These are phyloP conservation scores for Tolypocladium inflatum DNA, from an alignment of 2,329 filamentous ascomycete species.

Conservation along the genomic window DNA sequence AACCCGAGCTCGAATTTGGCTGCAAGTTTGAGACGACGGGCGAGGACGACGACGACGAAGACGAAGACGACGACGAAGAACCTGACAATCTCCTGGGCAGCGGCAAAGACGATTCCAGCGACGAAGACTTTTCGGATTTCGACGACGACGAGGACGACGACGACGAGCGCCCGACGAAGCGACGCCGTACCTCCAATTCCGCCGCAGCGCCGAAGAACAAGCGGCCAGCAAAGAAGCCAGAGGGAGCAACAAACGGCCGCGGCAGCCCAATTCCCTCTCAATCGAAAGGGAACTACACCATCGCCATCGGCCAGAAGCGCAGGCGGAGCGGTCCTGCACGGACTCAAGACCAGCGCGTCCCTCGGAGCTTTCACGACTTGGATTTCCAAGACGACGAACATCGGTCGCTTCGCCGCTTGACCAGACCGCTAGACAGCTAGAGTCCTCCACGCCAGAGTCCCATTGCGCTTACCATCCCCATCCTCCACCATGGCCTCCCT, in stretches of 20 bases:
- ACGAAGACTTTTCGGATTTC: not conserved
- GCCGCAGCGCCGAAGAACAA: not conserved
- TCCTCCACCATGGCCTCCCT: conserved; percentile 15
- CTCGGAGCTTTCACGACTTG: too few species aligned
- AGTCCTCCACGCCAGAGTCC: not conserved
- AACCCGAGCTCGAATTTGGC: not conserved
- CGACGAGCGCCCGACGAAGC: not conserved
- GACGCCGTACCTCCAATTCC: not conserved
- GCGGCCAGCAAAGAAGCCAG: not conserved
- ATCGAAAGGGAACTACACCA: not conserved
- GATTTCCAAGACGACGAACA: not conserved
- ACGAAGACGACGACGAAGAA: not conserved
- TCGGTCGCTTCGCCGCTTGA: too few species aligned
- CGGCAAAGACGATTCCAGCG: not conserved
- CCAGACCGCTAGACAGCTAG: not conserved
- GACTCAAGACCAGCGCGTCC: too few species aligned
- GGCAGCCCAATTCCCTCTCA: not conserved
- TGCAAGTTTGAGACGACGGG: not conserved
- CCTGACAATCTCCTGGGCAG: not conserved
- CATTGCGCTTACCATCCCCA: not conserved
- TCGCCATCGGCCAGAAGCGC: not conserved
- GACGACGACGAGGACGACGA: not conserved
- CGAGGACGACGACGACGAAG: not conserved
- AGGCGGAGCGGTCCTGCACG: not conserved
- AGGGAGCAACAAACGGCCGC: not conserved